Conservation (phyloP, 805 yeast species). For the Metschnikowia peoriensis region DNA sequence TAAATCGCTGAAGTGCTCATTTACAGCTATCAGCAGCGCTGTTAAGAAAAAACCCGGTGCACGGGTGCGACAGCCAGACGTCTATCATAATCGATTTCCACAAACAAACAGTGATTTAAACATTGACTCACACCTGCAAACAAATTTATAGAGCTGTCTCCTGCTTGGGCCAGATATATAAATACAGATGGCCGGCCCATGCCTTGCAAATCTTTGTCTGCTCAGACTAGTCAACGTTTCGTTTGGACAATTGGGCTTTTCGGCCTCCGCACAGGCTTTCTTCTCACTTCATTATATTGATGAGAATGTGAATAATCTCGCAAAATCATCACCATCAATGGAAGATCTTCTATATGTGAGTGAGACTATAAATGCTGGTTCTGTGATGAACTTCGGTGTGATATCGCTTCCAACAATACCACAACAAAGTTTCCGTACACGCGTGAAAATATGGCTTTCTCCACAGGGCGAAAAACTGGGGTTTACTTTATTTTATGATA, state of each 20-base stretch:
- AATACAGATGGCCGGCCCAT: slow-evolving; percentile 5
- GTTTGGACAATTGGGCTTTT: not conserved
- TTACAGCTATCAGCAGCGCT: no score
- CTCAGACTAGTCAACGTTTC: slow-evolving; percentile 2
- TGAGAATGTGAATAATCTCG: slow-evolving; percentile 20
- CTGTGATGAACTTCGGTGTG: slow-evolving; percentile 29
- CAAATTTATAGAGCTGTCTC: no score
- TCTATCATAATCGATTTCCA: no score
- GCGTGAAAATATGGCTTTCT: slow-evolving; percentile 10
- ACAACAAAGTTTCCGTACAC: not conserved
- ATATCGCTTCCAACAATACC: slow-evolving; percentile 24
- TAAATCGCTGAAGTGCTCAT: no score
- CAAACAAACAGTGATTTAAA: no score
- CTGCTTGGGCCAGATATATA: not conserved
- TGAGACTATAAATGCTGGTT: slow-evolving; percentile 23
- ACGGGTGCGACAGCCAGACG: no score
- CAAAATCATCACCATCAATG: not conserved
- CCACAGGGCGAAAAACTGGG: not conserved
- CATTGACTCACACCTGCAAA: no score
- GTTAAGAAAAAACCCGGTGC: no score
- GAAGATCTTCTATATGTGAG: slow-evolving; percentile 29
- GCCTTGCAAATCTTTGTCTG: slow-evolving; percentile 4
- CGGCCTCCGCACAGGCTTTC: slow-evolving; percentile 16
- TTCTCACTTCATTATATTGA: slow-evolving; percentile 15
- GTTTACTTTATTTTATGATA: slow-evolving; percentile 1